Percentiles rank a stretch among this genome's conserved stretches.
Conservation (phyloP, 2,329 filamentous ascomycete species). For the Chrysosporium queenslandicum region DNA sequence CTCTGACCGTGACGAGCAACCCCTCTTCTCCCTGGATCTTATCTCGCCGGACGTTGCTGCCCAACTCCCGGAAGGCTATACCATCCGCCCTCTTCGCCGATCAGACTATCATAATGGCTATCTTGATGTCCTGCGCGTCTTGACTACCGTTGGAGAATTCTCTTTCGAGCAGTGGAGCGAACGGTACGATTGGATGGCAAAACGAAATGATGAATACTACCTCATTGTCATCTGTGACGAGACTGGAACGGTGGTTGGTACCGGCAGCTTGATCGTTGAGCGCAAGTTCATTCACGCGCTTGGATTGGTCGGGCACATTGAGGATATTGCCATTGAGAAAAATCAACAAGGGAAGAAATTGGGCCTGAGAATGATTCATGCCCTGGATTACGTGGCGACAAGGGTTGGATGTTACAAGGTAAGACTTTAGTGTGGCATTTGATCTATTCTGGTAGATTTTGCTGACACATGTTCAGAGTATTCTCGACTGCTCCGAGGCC, state of each 20-base stretch:
- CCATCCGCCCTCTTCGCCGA: constrained; percentile 65
- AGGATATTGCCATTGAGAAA: constrained; percentile 91
- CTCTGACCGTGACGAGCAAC: constrained; percentile 38
- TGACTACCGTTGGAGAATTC: constrained; percentile 89
- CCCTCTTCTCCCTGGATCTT: constrained; percentile 67
- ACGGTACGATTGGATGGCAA: constrained; percentile 72
- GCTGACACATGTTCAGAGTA: constrained; percentile 50
- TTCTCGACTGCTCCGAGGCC: constrained; percentile 88
- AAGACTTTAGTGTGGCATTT: too few relatives aligned
- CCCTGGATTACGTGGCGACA: constrained; percentile 77
- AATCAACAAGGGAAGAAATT: constrained; percentile 97
- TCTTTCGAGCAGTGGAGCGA: constrained; percentile 62
- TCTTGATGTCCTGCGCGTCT: constrained; percentile 78
- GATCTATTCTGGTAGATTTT: too few relatives aligned
- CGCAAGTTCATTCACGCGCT: constrained; percentile 55
- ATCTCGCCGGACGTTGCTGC: constrained; percentile 65
- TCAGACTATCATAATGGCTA: constrained; percentile 74
- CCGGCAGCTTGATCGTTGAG: constrained; percentile 82
- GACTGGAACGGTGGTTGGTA: constrained; percentile 65
- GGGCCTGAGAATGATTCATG: constrained; percentile 84
- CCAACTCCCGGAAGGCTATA: constrained; percentile 69
- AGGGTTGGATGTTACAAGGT: constrained; percentile 89
- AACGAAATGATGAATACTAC: constrained; percentile 69
- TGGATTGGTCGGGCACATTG: constrained; percentile 74
- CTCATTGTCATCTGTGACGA: constrained; percentile 75